Evolutionary conservation across 2,329 filamentous ascomycete genomes (phyloP).

Genomic region (Epichloe sibirici): DNA sequence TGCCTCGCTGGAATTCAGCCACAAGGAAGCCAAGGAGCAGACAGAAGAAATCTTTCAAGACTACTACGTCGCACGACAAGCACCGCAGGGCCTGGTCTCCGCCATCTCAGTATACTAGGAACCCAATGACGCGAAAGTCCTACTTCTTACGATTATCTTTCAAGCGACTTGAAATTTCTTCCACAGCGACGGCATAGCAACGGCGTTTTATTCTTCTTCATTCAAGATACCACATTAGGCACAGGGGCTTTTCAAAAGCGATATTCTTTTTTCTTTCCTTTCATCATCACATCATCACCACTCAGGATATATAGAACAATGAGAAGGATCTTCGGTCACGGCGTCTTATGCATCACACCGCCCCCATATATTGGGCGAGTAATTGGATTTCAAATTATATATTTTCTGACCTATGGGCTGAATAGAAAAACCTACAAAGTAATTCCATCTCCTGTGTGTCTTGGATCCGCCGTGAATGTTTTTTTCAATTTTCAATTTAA

Average conservation of each 20-base stretch:
- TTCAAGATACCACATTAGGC: slow-evolving; percentile 16
- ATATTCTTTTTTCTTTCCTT: slow-evolving; percentile 6
- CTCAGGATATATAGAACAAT: slow-evolving; percentile 6
- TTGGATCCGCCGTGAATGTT: neutral
- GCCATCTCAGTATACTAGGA: slow-evolving; percentile 45
- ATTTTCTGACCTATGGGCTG: neutral
- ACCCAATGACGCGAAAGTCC: neutral
- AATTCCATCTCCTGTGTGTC: neutral
- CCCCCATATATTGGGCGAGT: slow-evolving; percentile 2
- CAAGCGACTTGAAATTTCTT: slow-evolving; percentile 6
- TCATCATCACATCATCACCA: slow-evolving; percentile 3
- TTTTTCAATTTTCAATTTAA: neutral
- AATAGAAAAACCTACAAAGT: slow-evolving; percentile 6
- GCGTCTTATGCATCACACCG: neutral
- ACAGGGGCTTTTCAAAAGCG: slow-evolving; percentile 11
- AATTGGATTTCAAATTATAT: neutral
- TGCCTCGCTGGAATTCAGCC: slow-evolving; percentile 44
- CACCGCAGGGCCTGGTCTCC: slow-evolving; percentile 37
- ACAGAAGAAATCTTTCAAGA: slow-evolving; percentile 36
- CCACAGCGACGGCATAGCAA: slow-evolving; percentile 16
- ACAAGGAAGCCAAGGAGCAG: slow-evolving; percentile 38
- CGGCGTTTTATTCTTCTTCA: slow-evolving; percentile 13
- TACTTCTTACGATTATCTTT: neutral
- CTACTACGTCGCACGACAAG: slow-evolving; percentile 41
- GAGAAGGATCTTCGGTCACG: slow-evolving; percentile 3